phyloP scores from a whole-genome alignment of 768 basidiomycete species.

The Holtermanniella nyarrowii region DNA sequence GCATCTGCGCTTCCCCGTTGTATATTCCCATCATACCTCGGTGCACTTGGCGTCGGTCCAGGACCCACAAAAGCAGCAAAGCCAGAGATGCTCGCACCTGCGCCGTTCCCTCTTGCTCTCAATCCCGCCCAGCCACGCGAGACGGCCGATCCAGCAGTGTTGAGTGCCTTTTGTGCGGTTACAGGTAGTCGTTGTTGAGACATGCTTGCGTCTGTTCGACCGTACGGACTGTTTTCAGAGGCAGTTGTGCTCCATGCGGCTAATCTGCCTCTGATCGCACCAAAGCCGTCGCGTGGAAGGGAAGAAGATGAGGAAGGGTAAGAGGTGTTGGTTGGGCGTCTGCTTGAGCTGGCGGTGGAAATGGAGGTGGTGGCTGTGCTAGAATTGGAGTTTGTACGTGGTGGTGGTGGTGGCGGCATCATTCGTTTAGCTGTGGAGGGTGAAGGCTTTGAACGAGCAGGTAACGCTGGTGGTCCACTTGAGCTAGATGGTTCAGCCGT shows the following conservation, averaged over 20 bases:
- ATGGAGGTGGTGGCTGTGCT: background rate
- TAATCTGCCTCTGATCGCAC: conserved; percentile 21
- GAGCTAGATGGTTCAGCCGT: background rate
- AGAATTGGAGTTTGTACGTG: background rate
- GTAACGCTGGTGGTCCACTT: background rate
- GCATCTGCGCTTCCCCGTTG: conserved; percentile 2
- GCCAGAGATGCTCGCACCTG: conserved; percentile 14
- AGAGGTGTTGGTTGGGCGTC: background rate
- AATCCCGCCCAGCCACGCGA: conserved; percentile 34
- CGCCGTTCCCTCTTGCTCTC: conserved; percentile 24
- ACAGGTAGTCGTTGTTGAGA: conserved; percentile 14
- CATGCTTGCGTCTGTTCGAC: conserved; percentile 5
- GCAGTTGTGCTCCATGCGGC: conserved; percentile 29
- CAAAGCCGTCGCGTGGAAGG: conserved; percentile 20
- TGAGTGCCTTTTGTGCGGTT: conserved; percentile 23
- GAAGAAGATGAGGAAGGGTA: conserved; percentile 5
- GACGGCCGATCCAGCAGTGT: conserved; percentile 30
- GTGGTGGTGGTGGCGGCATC: no score
- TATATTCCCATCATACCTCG: conserved; percentile 12
- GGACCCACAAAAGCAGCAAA: conserved; percentile 1
- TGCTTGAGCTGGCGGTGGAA: background rate
- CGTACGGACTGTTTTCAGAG: conserved; percentile 4
- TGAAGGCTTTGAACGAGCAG: background rate
- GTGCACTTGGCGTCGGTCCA: conserved; percentile 4
- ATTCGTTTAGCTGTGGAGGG: no score